Evolutionary conservation across 352 stramenopile genomes (phyloP), one percentile per base, ranked within the genome.

Genomic region (Peronospora belbahrii): DNA sequence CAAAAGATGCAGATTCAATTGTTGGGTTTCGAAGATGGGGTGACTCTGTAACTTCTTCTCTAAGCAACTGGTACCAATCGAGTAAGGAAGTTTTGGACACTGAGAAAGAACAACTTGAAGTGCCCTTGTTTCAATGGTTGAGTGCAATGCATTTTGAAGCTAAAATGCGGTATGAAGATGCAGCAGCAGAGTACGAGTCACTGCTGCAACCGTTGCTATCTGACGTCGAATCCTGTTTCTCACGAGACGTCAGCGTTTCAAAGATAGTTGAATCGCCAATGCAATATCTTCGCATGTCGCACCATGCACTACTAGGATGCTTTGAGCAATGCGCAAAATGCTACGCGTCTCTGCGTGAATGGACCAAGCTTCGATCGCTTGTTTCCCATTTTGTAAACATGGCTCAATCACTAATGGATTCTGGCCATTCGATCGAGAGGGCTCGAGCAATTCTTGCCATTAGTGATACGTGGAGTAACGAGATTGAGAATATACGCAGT

Each of bases 81-180:
- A 52, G 62, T 22, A 42, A 48, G 52, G 46, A 6, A 14, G 38
- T 9, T 32, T 39, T 49, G 30, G 30, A 43, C 3, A 47, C 27
- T 24, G 39, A 57, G 10, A 40, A 59, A 18, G 35, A 36, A 11
- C 28, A 55, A 6, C 44, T 50, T 32, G 44, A 55, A n/a, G 19
- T 59, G 7, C 39, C 63, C 27, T 32, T 65, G 17, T 78, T 83
- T 17, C 54, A 47, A 13, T 79, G 74, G 68, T 24, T 81, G 31
- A 40, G 42, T 30, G 54, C 63, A 9, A 18, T 77, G 24, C 60
- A 62, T 17, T 59, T 70, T 18, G 68, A 80, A 36, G 52, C 77
- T 25, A 62, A 78, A 42, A 72, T 83, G 62, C 53, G 62, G 41
- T 86, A 85, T 33, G 77, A 89, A 78, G 75, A 80, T 24, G 73